Conservation (phyloP, 495 filamentous ascomycete species). For the Hypoxylon cercidicola region DNA sequence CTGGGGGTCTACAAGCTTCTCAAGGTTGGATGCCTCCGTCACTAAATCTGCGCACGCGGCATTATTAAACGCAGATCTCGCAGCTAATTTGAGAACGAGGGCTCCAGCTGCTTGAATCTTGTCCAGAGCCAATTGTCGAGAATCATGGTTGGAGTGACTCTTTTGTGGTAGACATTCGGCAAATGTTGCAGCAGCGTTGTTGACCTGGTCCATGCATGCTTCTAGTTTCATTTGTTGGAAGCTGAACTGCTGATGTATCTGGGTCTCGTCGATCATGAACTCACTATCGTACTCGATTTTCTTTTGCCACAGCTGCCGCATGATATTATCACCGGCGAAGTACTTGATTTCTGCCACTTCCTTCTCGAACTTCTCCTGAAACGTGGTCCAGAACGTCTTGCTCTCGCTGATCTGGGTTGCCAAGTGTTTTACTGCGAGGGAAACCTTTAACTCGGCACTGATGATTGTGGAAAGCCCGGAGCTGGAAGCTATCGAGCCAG, state of each 20-base stretch:
- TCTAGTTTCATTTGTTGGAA: conserved; percentile 42
- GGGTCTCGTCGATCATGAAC: conserved; percentile 21
- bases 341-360: conserved; percentile 41
- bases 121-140: conserved; percentile 34
- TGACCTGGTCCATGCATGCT: conserved; percentile 36
- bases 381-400: conserved; percentile 40
- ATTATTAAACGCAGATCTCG: conserved; percentile 27
- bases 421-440: conserved; percentile 42
- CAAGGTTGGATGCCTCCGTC: conserved; percentile 36
- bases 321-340: conserved; percentile 38
- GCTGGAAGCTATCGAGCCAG: conserved; percentile 43
- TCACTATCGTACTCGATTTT: conserved; percentile 39
- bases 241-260: conserved; percentile 40
- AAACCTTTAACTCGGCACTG: conserved; percentile 39
- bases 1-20: conserved; percentile 39
- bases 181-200: conserved; percentile 33
- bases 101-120: conserved; percentile 35
- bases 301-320: conserved; percentile 46
- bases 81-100: conserved; percentile 26
- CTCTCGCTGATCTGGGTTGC: conserved; percentile 42
- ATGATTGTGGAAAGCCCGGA: not conserved
- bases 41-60: conserved; percentile 41
- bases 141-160: conserved; percentile 24
- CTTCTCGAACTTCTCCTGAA: conserved; percentile 42
- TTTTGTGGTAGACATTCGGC: conserved; percentile 13